phyloP scores from a whole-genome alignment of 345 rosid genomes.

The Salix purpurea region DNA sequence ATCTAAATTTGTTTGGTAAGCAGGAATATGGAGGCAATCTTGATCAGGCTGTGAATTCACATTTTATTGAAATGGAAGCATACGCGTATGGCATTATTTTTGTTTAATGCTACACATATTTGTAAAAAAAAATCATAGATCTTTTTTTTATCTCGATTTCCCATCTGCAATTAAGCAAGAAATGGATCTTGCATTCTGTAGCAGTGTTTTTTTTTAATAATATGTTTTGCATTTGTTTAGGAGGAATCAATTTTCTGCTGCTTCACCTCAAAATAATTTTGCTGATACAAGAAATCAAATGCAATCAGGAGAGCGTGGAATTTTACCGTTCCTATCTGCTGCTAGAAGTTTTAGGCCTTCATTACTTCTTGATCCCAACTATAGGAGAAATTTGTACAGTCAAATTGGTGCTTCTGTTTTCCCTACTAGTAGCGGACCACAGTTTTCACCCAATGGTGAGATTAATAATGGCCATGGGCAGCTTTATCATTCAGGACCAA shows the following conservation, averaged over 20 bases:
- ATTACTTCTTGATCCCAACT: constrained; percentile 60
- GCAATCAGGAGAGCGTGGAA: constrained; percentile 32
- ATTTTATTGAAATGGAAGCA: constrained; percentile 55
- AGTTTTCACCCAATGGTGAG: constrained; percentile 31
- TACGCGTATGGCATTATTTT: constrained; percentile 34
- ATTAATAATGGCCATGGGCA: constrained; percentile 31
- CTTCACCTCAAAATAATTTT: constrained; percentile 27
- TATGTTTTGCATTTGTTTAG: constrained; percentile 31
- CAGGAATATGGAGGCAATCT: constrained; percentile 47
- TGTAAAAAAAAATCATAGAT: neutral
- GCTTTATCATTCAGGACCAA: constrained; percentile 34
- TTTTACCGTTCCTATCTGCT: constrained; percentile 56
- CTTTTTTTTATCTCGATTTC: too few species aligned
- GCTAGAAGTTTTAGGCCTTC: constrained; percentile 73
- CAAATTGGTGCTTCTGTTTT: constrained; percentile 47
- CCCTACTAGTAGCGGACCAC: constrained; percentile 18
- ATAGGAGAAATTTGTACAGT: constrained; percentile 56
- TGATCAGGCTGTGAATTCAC: constrained; percentile 61
- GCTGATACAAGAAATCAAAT: constrained; percentile 31
- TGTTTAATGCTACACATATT: neutral
- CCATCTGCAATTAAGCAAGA: too few species aligned
- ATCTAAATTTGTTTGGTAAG: constrained; percentile 17
- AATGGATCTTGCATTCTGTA: too few species aligned
- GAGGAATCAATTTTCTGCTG: constrained; percentile 29
- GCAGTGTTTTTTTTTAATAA: too few species aligned